phyloP scores from a whole-genome alignment of 1,139 yeast species.

The Pneumocystis jirovecii region DNA sequence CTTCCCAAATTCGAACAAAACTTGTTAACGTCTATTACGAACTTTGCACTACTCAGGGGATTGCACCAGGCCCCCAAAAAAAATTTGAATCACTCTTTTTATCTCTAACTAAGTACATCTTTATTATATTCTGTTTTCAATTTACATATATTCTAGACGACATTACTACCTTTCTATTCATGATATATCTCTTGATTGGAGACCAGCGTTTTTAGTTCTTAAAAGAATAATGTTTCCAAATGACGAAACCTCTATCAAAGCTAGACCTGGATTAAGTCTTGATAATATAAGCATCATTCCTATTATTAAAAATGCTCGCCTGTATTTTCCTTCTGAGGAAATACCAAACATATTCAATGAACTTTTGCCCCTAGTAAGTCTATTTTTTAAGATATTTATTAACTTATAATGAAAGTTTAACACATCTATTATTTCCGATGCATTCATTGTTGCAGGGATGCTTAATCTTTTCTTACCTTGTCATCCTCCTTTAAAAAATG shows the following conservation, averaged over 20 bases:
- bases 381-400: slow-evolving; percentile 20
- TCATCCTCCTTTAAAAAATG: slow-evolving; percentile 14
- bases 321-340: slow-evolving; percentile 28
- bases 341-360: slow-evolving; percentile 29
- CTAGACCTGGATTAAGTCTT: slow-evolving; percentile 2
- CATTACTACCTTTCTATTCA: slow-evolving; percentile 24
- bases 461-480: slow-evolving; percentile 22
- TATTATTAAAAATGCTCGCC: slow-evolving; percentile 26
- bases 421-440: slow-evolving; percentile 35
- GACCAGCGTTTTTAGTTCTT: slow-evolving; percentile 12
- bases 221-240: slow-evolving; percentile 12
- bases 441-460: slow-evolving; percentile 38
- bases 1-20: slow-evolving; percentile 44
- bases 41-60: slow-evolving; percentile 49
- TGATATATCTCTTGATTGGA: slow-evolving; percentile 23
- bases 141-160: slow-evolving; percentile 21
- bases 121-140: slow-evolving; percentile 40
- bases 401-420: not conserved
- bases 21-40: slow-evolving; percentile 62
- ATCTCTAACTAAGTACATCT: slow-evolving; percentile 23
- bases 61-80: slow-evolving; percentile 50
- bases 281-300: slow-evolving; percentile 9
- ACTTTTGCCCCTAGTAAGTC: slow-evolving; percentile 39
- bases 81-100: slow-evolving; percentile 14
- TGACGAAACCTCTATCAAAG: not conserved